Percentiles rank a stretch among this genome's conserved stretches.
These are phyloP conservation scores for Aspergillus hiratsukae DNA, from an alignment of 2,329 filamentous ascomycete genomes.

Conservation along the genomic window DNA sequence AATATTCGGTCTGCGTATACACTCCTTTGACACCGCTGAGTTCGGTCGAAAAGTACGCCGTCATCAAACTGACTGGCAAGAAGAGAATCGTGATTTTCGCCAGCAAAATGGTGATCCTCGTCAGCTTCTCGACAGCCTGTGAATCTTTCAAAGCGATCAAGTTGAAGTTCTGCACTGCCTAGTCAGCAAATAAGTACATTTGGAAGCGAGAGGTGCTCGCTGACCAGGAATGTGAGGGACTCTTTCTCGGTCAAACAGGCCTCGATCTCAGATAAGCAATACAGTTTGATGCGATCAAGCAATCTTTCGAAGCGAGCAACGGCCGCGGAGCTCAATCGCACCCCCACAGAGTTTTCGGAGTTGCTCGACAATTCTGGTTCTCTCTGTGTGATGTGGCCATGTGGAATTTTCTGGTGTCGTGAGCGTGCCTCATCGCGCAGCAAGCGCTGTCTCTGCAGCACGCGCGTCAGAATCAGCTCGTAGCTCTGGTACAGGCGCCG, in stretches of 20 bases:
- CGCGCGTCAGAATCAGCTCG: slow-evolving; percentile 57
- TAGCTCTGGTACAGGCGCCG: slow-evolving; percentile 61
- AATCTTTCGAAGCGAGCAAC: slow-evolving; percentile 57
- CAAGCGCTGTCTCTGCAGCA: slow-evolving; percentile 50
- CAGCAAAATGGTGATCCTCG: slow-evolving; percentile 65
- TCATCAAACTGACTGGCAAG: slow-evolving; percentile 70
- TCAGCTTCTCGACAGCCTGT: slow-evolving; percentile 65
- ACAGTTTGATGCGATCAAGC: slow-evolving; percentile 57
- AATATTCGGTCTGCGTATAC: slow-evolving; percentile 63
- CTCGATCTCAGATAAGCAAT: slow-evolving; percentile 60
- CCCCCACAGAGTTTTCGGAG: slow-evolving; percentile 31
- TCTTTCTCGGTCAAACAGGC: slow-evolving; percentile 66
- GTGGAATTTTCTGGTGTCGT: slow-evolving; percentile 12
- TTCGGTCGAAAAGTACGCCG: slow-evolving; percentile 67
- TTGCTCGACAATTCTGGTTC: slow-evolving; percentile 16
- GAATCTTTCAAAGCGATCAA: slow-evolving; percentile 72
- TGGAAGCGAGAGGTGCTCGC: slow-evolving; percentile 12
- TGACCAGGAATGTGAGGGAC: slow-evolving; percentile 62
- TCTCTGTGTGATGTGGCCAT: slow-evolving; percentile 21
- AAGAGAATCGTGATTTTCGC: slow-evolving; percentile 73
- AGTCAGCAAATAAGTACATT: slow-evolving; percentile 4
- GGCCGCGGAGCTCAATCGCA: slow-evolving; percentile 45
- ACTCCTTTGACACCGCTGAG: slow-evolving; percentile 52
- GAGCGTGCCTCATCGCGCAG: slow-evolving; percentile 34
- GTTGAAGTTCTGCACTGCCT: slow-evolving; percentile 62